A percentile compares a stretch with the other conserved stretches of the same genome.
phyloP scores from a whole-genome alignment of 2,329 filamentous ascomycete species.

The Trichothecium roseum region DNA sequence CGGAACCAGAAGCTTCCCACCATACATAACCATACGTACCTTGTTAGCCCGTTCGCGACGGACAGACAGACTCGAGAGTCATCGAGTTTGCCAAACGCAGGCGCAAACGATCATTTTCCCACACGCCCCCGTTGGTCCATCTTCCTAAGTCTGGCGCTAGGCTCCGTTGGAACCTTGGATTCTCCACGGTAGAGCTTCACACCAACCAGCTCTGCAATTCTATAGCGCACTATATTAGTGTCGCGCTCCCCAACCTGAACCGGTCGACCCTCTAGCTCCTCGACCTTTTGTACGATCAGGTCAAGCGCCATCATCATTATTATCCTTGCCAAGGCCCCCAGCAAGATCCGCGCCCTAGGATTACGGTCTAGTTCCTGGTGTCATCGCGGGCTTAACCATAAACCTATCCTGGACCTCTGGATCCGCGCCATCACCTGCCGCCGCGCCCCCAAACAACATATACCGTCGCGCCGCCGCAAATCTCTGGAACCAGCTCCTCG shows the following conservation, averaged over 20 bases:
- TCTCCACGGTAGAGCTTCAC: conserved; percentile 12
- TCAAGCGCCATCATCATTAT: conserved; percentile 15
- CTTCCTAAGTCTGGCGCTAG: conserved; percentile 22
- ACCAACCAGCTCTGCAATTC: conserved; percentile 14
- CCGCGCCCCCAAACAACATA: conserved; percentile 20
- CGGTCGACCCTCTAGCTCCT: conserved; percentile 14
- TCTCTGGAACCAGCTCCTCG: conserved; percentile 7
- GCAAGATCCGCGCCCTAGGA: conserved; percentile 22
- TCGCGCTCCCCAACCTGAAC: conserved; percentile 24
- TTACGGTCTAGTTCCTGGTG: conserved; percentile 20
- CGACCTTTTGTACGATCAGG: conserved; percentile 18
- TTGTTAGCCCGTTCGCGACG: not conserved
- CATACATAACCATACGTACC: not conserved
- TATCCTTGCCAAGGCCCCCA: conserved; percentile 18
- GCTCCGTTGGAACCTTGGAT: conserved; percentile 21
- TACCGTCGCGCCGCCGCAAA: conserved; percentile 22
- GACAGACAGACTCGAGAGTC: not conserved
- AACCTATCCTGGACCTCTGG: conserved; percentile 15
- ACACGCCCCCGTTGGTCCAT: conserved; percentile 10
- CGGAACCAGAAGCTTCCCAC: not conserved
- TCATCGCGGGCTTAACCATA: conserved; percentile 18
- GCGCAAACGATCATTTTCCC: not conserved
- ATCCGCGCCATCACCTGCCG: conserved; percentile 19
- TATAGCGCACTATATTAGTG: conserved; percentile 30
- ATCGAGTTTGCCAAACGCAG: not conserved